Conservation (phyloP, 306 rosid species). For the Rosa multiflora region DNA sequence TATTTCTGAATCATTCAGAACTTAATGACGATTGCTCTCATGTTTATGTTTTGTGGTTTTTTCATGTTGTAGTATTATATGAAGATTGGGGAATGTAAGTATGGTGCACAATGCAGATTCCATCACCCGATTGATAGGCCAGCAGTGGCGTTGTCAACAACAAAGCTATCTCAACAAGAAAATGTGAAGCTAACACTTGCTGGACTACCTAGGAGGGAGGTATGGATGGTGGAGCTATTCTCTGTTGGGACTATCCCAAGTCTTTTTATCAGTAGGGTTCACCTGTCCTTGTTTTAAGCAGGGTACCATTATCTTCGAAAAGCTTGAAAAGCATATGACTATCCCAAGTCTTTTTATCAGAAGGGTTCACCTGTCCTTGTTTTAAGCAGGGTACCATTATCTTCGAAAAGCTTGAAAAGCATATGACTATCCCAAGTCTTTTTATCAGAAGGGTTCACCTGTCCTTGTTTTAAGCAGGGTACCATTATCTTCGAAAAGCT, state of each 20-base stretch:
- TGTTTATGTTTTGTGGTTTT: constrained; percentile 7
- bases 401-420: neutral
- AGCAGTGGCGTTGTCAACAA: constrained; percentile 40
- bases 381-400: neutral
- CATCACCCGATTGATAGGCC: constrained; percentile 94
- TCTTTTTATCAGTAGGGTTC: neutral
- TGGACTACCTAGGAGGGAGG: constrained; percentile 98
- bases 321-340: neutral
- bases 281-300: neutral
- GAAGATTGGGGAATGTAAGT: constrained; percentile 93
- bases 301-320: neutral
- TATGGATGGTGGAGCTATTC: constrained; percentile 21
- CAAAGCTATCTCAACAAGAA: constrained; percentile 42
- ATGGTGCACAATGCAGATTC: constrained; percentile 79
- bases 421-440: neutral
- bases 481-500: neutral
- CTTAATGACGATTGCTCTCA: neutral
- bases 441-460: neutral
- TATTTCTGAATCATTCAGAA: neutral
- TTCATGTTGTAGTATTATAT: constrained; percentile 60
- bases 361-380: neutral
- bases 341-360: neutral
- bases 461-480: neutral
- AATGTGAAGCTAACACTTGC: constrained; percentile 79
- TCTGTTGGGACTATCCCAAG: neutral